These are phyloP conservation scores for Candida glucosophila DNA, from an alignment of 1,139 yeast species.

Conservation along the genomic window DNA sequence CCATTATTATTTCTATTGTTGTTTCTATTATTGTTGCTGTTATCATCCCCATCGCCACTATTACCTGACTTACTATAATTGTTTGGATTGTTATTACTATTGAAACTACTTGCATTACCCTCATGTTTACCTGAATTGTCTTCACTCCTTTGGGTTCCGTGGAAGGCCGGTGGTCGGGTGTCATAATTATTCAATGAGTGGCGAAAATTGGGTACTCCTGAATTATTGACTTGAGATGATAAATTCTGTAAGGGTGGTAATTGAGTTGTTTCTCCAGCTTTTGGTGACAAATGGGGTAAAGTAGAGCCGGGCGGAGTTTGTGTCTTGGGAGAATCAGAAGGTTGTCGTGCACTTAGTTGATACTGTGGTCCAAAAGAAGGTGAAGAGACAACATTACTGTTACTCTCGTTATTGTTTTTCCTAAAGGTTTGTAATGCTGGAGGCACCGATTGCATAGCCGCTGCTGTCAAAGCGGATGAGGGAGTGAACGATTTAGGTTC, in stretches of 20 bases:
- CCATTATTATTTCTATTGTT: conserved; percentile 4
- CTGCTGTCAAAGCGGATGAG: conserved; percentile 23
- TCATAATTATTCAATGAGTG: too few relatives aligned
- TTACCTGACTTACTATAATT: conserved; percentile 9
- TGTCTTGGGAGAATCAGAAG: conserved; percentile 3
- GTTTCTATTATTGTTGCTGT: conserved; percentile 6
- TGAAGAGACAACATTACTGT: conserved; percentile 13
- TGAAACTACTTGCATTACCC: conserved; percentile 7
- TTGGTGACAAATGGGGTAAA: conserved; percentile 14
- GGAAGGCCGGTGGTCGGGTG: too few relatives aligned
- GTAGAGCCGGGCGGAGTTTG: conserved; percentile 6
- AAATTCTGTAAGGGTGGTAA: conserved; percentile 32
- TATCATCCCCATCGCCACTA: conserved; percentile 9
- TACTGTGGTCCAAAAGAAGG: conserved; percentile 42
- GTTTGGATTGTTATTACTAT: conserved; percentile 6
- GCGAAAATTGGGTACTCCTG: conserved; percentile 21
- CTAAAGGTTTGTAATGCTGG: conserved; percentile 23
- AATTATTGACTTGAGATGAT: conserved; percentile 9
- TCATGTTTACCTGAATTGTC: too few relatives aligned
- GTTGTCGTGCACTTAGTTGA: conserved; percentile 11
- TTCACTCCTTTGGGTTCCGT: too few relatives aligned
- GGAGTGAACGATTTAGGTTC: conserved; percentile 23
- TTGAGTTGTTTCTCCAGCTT: conserved; percentile 16
- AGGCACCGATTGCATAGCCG: conserved; percentile 7
- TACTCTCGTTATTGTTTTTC: conserved; percentile 2